A percentile compares a stretch with the other conserved stretches of the same genome.
Evolutionary conservation across 2,329 filamentous ascomycete species (phyloP).

Genomic region (Colletotrichum camelliae): DNA sequence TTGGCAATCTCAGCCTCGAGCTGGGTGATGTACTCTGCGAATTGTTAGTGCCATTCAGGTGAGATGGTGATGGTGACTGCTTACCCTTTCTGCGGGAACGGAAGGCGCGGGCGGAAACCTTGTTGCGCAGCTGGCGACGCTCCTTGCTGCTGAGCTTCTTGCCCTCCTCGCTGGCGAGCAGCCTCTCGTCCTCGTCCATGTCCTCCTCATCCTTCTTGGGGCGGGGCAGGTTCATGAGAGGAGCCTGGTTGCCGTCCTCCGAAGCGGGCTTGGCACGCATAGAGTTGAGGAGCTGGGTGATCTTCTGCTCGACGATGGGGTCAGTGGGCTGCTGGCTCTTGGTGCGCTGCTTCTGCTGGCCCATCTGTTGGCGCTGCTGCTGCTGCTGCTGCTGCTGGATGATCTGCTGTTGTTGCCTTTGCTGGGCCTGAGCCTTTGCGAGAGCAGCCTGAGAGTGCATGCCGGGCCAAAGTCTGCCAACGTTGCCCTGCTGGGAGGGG

Average conservation of each 20-base stretch:
- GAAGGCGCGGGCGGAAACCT: constrained; percentile 97
- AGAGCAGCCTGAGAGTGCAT: constrained; percentile 92
- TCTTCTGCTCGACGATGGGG: constrained; percentile 86
- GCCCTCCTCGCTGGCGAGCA: constrained; percentile 94
- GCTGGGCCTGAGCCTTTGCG: constrained; percentile 73
- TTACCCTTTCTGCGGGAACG: constrained; percentile 97
- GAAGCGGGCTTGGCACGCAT: constrained; percentile 79
- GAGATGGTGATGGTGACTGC: constrained; percentile 26
- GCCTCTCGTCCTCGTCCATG: constrained; percentile 96
- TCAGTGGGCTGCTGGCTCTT: constrained; percentile 64
- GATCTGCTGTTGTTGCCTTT: constrained; percentile 63
- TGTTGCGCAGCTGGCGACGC: constrained; percentile 95
- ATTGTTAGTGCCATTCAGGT: constrained; percentile 17
- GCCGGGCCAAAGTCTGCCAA: constrained; percentile 85
- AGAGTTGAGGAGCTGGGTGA: constrained; percentile 88
- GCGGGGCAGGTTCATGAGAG: constrained; percentile 72
- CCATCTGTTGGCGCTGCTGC: constrained; percentile 51
- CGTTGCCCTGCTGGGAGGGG: constrained; percentile 56
- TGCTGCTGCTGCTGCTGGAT: constrained; percentile 55
- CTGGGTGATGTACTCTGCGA: constrained; percentile 90
- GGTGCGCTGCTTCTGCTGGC: constrained; percentile 51
- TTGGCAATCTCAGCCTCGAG: constrained; percentile 87
- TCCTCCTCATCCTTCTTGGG: constrained; percentile 95
- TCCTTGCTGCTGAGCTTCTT: constrained; percentile 99
- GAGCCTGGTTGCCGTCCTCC: constrained; percentile 44